Evolutionary conservation across 2,329 filamentous ascomycete genomes (phyloP), one percentile per base, ranked within the genome.

Genomic region (Neurospora crassa): DNA sequence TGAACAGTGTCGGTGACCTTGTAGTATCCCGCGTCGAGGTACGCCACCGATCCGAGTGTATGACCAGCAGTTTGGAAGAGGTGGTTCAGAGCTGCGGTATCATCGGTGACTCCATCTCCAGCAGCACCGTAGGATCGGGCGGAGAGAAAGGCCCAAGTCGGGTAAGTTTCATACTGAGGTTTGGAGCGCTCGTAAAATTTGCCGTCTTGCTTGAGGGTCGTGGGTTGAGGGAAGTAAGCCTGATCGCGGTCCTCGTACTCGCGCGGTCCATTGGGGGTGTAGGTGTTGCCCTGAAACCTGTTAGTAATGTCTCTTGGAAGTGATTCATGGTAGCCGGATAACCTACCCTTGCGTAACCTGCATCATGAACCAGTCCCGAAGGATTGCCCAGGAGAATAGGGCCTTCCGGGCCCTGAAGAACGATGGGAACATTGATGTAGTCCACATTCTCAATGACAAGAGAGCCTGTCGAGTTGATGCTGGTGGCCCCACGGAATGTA

Each of bases 51-150:
- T 18, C 78, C 76, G 73, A 71, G 78, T 84, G 79, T 73, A 76
- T 81, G 70, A 3, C 77, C 76, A 2, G 78, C 77, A 10, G 74
- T 71, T 40, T 72, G 67, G 72, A 83, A 79, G 40, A 81, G 71
- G 7, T 70, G 24, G 40, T 78, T 79, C 10, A 82, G 71, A 1
- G 74, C 76, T 12, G 68, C 73, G 0, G 78, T 79, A 76, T 94
- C 91, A 73, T 95, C 92, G 0, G 90, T 89, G 0, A 80, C 78
- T 37, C 91, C 92, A 74, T 95, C 91, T 75, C 91, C 91, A 78
- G 85, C 87, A 67, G 90, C 91, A 70, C 90, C 89, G 45, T 84
- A 83, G 18, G 83, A 82, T 76, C 89, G 90, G 77, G 90, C 85
- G 74, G 86, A 89, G 75, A 90, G 78, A 75, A 92, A 90, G 11